Base-by-base conservation (phyloP, 2,329 filamentous ascomycete species). In the Bisporella sp. region DNA sequence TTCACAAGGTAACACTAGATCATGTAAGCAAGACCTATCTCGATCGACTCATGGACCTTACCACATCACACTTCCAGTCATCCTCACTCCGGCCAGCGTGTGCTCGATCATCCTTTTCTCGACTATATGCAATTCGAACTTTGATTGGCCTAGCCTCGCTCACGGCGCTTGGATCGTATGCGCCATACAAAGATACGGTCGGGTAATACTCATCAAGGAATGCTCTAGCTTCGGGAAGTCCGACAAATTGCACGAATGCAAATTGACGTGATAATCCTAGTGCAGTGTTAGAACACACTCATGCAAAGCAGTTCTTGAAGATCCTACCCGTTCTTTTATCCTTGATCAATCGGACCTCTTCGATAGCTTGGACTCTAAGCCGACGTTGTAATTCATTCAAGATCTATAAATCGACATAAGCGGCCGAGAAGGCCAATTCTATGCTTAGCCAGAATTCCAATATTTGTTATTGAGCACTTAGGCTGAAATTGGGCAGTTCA, bases 11-110 rank as follows among this genome's bases (percentile, higher is more conserved):
- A 66, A 62, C 78, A 81, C 79, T 82, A 41, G 5, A 44, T 13
- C 46, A 40, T 51, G 45, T 62, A 31, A 61, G 57, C 29, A 35
- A 35, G 21, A 21, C 21, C 21, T 28, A 6, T 29, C 28, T 21
- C 21, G 21, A 13, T 31, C 31, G 33, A 41, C 12, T 29, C 4
- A 2, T 21, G 28, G 48, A 32, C 54, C 66, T 43, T 62, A 79
- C 76, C 55, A 73, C 71, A 52, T 71, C 70, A 59, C 78, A 81
- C 40, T 70, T 75, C 78, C 78, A 81, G 55, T 81, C 78, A 43
- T 74, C 73, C 47, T 78, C 75, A 13, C 69, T 68, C 54, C 69
- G 69, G 11, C 68, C 65, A 50, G 72, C 66, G 47, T 61, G 62
- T 51, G 68, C 66, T 55, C 73, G 67, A 47, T 78, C 75, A 51